These are phyloP conservation scores for Fusarium sp. DNA, from an alignment of 2,329 filamentous ascomycete genomes.

Conservation along the genomic window DNA sequence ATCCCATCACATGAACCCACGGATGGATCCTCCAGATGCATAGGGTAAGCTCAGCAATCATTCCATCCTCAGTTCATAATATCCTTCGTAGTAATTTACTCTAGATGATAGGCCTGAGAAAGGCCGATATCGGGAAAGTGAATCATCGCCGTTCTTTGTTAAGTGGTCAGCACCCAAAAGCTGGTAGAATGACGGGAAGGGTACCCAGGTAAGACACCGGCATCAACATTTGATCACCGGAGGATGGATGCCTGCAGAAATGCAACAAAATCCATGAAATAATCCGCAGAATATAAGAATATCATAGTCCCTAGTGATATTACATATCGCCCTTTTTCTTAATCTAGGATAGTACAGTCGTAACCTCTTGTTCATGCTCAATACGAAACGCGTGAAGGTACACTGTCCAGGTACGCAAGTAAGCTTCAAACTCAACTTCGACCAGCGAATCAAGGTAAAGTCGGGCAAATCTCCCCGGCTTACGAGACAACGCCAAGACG, in stretches of 20 bases:
- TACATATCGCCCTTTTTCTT: too few relatives aligned
- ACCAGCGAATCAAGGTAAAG: neutral
- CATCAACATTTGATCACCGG: neutral
- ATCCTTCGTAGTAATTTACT: neutral
- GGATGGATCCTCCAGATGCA: neutral
- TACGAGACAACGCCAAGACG: neutral
- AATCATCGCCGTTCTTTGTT: neutral
- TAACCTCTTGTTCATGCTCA: neutral
- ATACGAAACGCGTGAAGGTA: neutral
- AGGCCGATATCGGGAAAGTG: neutral
- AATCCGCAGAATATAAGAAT: neutral
- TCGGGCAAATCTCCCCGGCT: neutral
- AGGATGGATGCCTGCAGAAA: neutral
- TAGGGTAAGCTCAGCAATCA: neutral
- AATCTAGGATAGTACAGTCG: neutral
- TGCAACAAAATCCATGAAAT: neutral
- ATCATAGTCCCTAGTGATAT: too few relatives aligned
- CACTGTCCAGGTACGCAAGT: neutral
- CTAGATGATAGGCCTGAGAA: neutral
- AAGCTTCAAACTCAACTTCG: neutral
- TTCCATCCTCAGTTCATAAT: neutral
- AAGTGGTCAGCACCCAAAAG: neutral
- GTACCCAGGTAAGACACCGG: neutral
- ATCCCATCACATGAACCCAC: too few relatives aligned
- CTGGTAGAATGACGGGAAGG: neutral